Evolutionary conservation across 2,329 filamentous ascomycete genomes (phyloP), one percentile per base, ranked within the genome.

Genomic region (Clarireedia monteithiana): DNA sequence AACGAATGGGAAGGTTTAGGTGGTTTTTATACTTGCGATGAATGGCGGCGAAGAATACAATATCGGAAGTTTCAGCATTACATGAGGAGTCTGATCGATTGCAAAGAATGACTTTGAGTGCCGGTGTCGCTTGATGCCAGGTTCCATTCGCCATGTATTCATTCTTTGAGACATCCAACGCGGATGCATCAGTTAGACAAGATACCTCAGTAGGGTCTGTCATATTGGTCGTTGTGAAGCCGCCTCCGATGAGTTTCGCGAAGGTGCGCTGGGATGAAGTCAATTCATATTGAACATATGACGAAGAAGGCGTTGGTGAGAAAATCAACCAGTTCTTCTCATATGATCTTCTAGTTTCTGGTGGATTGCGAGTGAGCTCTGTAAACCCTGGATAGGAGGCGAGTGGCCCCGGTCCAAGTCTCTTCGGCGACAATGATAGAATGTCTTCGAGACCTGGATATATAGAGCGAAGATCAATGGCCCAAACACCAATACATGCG

Each of bases 301-400:
- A 64, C 26, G 67, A 67, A 15, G 66, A 63, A 4, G 60, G 57
- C 5, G 62, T 63, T 4, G 67, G 64, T 39, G 70, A 73, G 62
- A 71, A 72, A 42, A 72, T 63, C 23, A 73, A 62, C 71, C 71
- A 73, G 38, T 73, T 73, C 64, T 73, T 73, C 59, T 73, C 71
- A 44, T 73, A 69, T 17, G 64, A 61, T 34, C 62, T 62, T 7
- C 70, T 64, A 6, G 66, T 68, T 6, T 57, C 56, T 3, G 66
- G 61, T 6, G 71, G 71, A 59, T 70, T 72, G 47, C 70, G 64
- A 30, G 71, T 73, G 9, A 73, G 63, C 58, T 73, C 71, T 26
- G 71, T 73, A 30, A 72, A 59, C 7, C 63, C 63, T 26, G 66
- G 61, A 55, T 64, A 65, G 1, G 61, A 62, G 49, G 61, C 61